Evolutionary conservation across 208 protist genomes (phyloP), one percentile per base, ranked within the genome.

Genomic region (Tetramitus jugosus): DNA sequence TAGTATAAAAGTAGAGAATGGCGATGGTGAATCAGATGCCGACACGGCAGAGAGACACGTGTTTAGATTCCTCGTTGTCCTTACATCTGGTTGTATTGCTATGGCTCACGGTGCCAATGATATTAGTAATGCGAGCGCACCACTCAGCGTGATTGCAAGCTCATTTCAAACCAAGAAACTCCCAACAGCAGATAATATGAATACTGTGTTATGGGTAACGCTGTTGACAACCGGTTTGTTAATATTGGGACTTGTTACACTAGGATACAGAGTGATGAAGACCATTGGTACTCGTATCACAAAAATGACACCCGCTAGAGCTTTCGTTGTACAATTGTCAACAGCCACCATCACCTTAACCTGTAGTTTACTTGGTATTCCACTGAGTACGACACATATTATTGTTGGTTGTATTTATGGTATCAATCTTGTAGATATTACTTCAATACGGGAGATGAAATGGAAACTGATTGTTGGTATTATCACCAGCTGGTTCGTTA

Each of bases 351-450:
- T 90, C 35, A 85, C 94, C 6, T 89, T 91, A 45, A 84, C 92
- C 65, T 87, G 89, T 39, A 92, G 89, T 29, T 83, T 77, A 74
- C 88, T 87, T 68, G 87, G 86, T 61, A 84, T 93, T 60, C 90
- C 91, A 45, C 87, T 96, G 42, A 91, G 87, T 2, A 93, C 90
- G 23, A 96, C 92, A 13, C 91, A 95, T 83, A 91, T 88, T 79
- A 93, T 91, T 72, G 90, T 90, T 17, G 92, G 92, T 29, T 88
- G 89, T n/a, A 84, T 95, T 37, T 81, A 93, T 13, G 89, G 88
- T 20, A 87, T 90, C 64, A 88, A 87, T 43, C 86, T 95, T 65
- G 78, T 91, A 35, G 89, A 49, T 49, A 17, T 49, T 49, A 49
- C 8, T 49, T 3, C 3, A 10, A 3, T 62, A 31, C 10, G 17